phyloP scores from a whole-genome alignment of 2,329 filamentous ascomycete species.

The Aspergillus sp. region DNA sequence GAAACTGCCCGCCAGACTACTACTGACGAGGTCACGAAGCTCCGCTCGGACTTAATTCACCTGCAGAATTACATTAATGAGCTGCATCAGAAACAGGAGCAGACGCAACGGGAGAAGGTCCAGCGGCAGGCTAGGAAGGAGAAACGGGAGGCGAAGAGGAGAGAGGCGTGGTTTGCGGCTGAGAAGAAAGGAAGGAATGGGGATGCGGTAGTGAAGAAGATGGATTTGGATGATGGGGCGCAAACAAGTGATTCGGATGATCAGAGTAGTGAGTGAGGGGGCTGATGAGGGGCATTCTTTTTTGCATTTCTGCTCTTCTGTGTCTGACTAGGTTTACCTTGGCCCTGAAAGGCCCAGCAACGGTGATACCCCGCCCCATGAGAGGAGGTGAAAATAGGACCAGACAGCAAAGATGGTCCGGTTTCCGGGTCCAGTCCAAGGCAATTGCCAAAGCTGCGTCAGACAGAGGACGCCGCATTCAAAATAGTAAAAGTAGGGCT shows the following conservation, averaged over 20 bases:
- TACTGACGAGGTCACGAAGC: constrained; percentile 28
- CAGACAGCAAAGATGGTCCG: too few species aligned
- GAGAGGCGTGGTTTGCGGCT: constrained; percentile 40
- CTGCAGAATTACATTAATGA: constrained; percentile 34
- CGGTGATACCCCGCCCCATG: too few species aligned
- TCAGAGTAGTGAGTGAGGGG: constrained; percentile 23
- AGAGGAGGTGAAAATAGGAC: too few species aligned
- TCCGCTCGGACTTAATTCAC: constrained; percentile 29
- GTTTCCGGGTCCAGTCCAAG: too few species aligned
- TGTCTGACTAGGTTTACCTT: too few species aligned
- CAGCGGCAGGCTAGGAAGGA: constrained; percentile 33
- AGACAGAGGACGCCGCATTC: too few species aligned
- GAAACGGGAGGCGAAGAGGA: constrained; percentile 32
- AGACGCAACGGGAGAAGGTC: constrained; percentile 25
- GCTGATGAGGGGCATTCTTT: too few species aligned
- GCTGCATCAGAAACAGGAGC: constrained; percentile 34
- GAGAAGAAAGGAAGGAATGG: constrained; percentile 39
- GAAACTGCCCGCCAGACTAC: constrained; percentile 31
- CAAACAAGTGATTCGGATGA: constrained; percentile 32
- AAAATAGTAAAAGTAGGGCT: too few species aligned
- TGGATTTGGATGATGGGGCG: constrained; percentile 30
- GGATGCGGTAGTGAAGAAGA: constrained; percentile 31
- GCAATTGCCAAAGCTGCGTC: too few species aligned
- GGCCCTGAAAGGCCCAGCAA: too few species aligned
- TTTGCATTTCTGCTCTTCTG: too few species aligned